Base-by-base conservation (phyloP, 2,329 filamentous ascomycete genomes). In the Teratosphaeriaceae sp. region DNA sequence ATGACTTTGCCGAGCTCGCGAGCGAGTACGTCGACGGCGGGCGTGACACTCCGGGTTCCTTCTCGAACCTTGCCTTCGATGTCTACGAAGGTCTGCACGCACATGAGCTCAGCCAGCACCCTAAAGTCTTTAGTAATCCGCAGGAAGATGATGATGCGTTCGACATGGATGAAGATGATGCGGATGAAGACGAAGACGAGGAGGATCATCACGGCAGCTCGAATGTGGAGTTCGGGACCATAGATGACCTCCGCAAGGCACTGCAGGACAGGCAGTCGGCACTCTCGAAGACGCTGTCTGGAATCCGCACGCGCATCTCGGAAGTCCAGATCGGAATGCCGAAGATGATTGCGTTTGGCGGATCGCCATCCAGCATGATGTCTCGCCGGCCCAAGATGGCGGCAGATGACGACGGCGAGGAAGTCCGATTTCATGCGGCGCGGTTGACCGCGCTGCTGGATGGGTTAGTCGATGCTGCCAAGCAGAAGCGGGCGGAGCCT, bases 1-100 rank as follows among this genome's bases (percentile, higher is more conserved):
- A 81, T 48, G 82, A 84, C 55, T 66, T 94, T 41, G 83, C 83
- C 2, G 73, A 82, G 38, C 68, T 92, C 20, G 73, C 82, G 0
- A 83, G 82, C 2, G 73, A 78, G 33, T 87, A 88, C 54, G 64
- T 89, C 8, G 83, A 82, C 3, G 79, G 51, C n/a, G 46, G 48
- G 5, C 50, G 85, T 55, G 72, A 74, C 47, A 47, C 67, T 56
- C 68, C 41, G 53, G 74, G 51, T 58, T 70, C 47, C 59, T 71
- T 45, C 60, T 77, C 43, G 5, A 57, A 53, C 16, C 46, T 65
- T 13, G 73, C 73, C 2, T 80, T 79, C 50, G 76, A 80, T 42
- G 72, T 76, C 12, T 75, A 76, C 42, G 59, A 63, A 27, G 58
- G 62, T 47, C 65, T 49, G 49, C 61, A 55, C 43, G 53, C 50